phyloP scores from a whole-genome alignment of 352 stramenopile genomes.

The Phytophthora pluvialis region DNA sequence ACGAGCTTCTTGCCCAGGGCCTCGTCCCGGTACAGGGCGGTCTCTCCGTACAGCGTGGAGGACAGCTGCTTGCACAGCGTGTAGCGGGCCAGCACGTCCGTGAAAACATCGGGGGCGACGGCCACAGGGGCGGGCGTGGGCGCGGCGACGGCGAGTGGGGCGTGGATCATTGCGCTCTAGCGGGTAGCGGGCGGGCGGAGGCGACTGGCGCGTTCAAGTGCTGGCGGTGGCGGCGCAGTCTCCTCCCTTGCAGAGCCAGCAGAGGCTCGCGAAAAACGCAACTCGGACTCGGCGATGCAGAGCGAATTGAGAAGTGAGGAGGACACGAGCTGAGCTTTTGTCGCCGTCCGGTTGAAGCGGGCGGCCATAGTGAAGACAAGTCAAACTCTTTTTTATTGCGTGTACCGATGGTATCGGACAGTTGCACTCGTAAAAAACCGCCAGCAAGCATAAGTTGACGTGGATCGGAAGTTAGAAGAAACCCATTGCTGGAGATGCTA shows the following conservation, averaged over 20 bases:
- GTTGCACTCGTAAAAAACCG: conserved; percentile 5
- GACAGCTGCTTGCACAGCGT: conserved; percentile 41
- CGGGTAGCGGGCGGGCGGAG: not conserved
- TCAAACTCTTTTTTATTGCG: conserved; percentile 20
- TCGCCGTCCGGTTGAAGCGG: conserved; percentile 6
- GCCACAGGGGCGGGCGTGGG: not conserved
- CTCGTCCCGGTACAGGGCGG: conserved; percentile 52
- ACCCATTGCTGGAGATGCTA: not conserved
- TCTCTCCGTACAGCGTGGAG: conserved; percentile 63
- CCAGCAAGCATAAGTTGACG: not conserved
- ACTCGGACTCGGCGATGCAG: not conserved
- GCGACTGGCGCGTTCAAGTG: conserved; percentile 15
- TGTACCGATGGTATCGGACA: conserved; percentile 15
- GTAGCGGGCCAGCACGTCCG: conserved; percentile 41
- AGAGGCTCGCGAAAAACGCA: conserved; percentile 10
- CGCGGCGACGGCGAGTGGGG: conserved; percentile 18
- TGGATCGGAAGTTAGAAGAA: not conserved
- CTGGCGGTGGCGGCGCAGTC: conserved; percentile 19
- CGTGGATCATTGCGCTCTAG: conserved; percentile 27
- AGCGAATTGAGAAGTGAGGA: conserved; percentile 24
- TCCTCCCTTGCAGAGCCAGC: conserved; percentile 25
- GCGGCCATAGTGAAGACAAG: conserved; percentile 11
- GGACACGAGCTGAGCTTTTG: not conserved
- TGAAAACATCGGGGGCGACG: conserved; percentile 11
- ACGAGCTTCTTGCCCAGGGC: conserved; percentile 39